Conservation (phyloP, 176 grass and related monocot genomes). For the Oropetium thomaeum region DNA sequence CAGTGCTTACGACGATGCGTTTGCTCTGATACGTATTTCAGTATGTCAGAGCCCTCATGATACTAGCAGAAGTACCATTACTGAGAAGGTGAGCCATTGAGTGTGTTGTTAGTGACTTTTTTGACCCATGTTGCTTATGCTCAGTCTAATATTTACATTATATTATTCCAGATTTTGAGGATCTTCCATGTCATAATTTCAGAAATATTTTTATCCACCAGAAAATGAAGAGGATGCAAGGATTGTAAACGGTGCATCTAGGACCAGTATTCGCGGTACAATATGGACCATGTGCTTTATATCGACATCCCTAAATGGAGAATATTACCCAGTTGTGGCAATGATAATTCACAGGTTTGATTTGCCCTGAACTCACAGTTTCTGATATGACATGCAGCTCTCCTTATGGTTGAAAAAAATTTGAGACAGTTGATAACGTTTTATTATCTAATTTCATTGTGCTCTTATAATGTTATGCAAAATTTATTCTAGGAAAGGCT, state of each 20-base stretch:
- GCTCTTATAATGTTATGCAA: conserved; percentile 22
- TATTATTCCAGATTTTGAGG: conserved; percentile 90
- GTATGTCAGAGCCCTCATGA: conserved; percentile 29
- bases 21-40: conserved; percentile 69
- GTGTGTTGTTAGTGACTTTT: conserved; percentile 39
- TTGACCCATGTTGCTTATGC: conserved; percentile 30
- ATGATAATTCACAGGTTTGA: conserved; percentile 82
- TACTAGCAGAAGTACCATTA: conserved; percentile 49
- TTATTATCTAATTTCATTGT: neutral
- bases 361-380: conserved; percentile 14
- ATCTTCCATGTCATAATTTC: conserved; percentile 93
- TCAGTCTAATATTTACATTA: conserved; percentile 70
- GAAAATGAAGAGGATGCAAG: conserved; percentile 67
- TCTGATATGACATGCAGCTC: neutral
- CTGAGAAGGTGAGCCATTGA: conserved; percentile 62
- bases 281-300: conserved; percentile 99
- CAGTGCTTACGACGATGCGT: conserved; percentile 78
- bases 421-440: conserved; percentile 3
- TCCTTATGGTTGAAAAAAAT: neutral
- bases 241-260: conserved; percentile 39
- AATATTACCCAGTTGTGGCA: conserved; percentile 75
- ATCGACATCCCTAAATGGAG: conserved; percentile 52
- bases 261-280: conserved; percentile 52
- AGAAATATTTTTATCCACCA: conserved; percentile 98
- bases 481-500: conserved; percentile 67